Evolutionary conservation across 805 yeast species (phyloP).

Genomic region (Starmerella vitae): DNA sequence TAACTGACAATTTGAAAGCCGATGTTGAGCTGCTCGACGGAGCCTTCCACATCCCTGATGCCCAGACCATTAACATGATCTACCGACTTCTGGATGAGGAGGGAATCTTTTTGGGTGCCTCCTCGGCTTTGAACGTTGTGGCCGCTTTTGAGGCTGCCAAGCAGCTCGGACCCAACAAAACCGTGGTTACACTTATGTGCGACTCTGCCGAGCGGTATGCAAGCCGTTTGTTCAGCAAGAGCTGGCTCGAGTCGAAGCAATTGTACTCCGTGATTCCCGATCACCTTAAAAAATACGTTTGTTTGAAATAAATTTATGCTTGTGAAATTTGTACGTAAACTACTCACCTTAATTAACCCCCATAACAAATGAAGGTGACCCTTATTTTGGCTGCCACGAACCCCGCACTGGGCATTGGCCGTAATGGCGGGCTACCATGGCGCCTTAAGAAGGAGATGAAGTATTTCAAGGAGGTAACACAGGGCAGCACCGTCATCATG

Average conservation of each 20-base stretch:
- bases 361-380: too few relatives aligned
- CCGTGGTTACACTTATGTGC: constrained; percentile 77
- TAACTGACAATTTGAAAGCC: constrained; percentile 65
- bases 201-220: constrained; percentile 87
- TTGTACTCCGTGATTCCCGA: constrained; percentile 53
- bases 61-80: constrained; percentile 68
- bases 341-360: too few relatives aligned
- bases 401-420: constrained; percentile 77
- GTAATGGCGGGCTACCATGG: constrained; percentile 79
- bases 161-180: constrained; percentile 57
- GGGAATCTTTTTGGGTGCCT: constrained; percentile 82
- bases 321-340: too few relatives aligned
- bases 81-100: constrained; percentile 76
- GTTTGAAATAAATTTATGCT: constrained; percentile 22
- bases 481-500: constrained; percentile 56
- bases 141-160: constrained; percentile 74
- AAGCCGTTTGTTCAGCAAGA: constrained; percentile 61
- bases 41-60: constrained; percentile 67
- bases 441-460: constrained; percentile 68
- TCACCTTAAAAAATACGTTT: constrained; percentile 54
- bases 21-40: constrained; percentile 67
- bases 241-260: constrained; percentile 62
- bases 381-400: constrained; percentile 75
- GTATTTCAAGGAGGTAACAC: constrained; percentile 66
- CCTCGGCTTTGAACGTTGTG: constrained; percentile 78